Conservation (phyloP, 2,329 filamentous ascomycete species). For the Sporothrix globosa region DNA sequence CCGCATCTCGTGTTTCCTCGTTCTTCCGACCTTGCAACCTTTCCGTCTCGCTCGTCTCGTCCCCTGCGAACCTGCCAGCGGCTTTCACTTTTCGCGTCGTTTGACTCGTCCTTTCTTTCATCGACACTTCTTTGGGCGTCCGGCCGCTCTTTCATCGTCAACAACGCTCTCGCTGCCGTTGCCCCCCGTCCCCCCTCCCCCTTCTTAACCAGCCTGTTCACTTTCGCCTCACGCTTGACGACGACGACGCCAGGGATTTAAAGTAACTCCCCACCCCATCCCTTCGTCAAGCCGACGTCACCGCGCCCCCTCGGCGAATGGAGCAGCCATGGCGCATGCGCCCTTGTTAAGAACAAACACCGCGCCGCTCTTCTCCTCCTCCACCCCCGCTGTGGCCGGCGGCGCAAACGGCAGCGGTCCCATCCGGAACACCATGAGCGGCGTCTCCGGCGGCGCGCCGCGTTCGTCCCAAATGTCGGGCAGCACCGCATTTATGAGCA, state of each 20-base stretch:
- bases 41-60: background rate
- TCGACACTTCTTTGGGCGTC: background rate
- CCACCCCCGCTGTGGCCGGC: constrained; percentile 51
- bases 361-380: constrained; percentile 55
- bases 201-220: constrained; percentile 1
- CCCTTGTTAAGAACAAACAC: constrained; percentile 63
- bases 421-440: constrained; percentile 53
- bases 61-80: background rate
- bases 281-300: constrained; percentile 6
- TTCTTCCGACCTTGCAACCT: background rate
- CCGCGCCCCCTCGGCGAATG: constrained; percentile 44
- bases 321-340: constrained; percentile 62
- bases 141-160: background rate
- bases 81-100: background rate
- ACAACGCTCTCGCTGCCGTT: background rate
- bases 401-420: constrained; percentile 41
- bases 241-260: background rate
- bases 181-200: too few species aligned
- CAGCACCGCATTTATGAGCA: constrained; percentile 59
- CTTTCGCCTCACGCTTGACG: background rate
- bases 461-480: constrained; percentile 65
- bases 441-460: constrained; percentile 49
- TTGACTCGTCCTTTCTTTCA: background rate
- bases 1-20: background rate
- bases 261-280: background rate